A percentile compares a stretch with the other conserved stretches of the same genome.
These are phyloP conservation scores for Lipomyces kockii DNA, from an alignment of 805 yeast species.

Conservation along the genomic window DNA sequence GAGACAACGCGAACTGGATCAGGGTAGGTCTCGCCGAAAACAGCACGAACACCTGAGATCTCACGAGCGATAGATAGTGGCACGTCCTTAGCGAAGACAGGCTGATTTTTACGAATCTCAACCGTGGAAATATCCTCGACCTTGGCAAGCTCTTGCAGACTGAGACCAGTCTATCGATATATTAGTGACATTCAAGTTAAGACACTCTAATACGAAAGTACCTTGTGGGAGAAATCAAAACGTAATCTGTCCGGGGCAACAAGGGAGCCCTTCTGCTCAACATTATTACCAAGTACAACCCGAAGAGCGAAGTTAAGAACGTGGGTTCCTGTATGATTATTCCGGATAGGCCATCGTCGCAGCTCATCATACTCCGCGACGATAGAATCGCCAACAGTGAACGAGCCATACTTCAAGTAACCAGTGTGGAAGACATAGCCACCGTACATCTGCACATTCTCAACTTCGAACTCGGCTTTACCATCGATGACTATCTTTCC, in stretches of 20 bases:
- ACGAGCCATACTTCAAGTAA: slow-evolving; percentile 71
- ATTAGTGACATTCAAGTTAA: background rate
- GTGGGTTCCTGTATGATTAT: slow-evolving; percentile 98
- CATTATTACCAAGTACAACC: slow-evolving; percentile 80
- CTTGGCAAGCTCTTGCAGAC: slow-evolving; percentile 68
- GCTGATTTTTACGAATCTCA: slow-evolving; percentile 68
- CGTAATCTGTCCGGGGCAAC: slow-evolving; percentile 95
- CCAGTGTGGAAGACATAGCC: slow-evolving; percentile 98
- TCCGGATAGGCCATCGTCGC: slow-evolving; percentile 95
- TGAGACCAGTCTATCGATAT: slow-evolving; percentile 64
- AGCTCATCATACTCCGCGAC: slow-evolving; percentile 89
- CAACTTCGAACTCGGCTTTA: slow-evolving; percentile 81
- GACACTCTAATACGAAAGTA: background rate
- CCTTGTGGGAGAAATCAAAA: slow-evolving; percentile 91
- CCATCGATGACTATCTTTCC: slow-evolving; percentile 93
- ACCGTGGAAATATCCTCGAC: slow-evolving; percentile 78
- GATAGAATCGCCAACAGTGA: slow-evolving; percentile 69
- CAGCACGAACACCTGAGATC: slow-evolving; percentile 91
- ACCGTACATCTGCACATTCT: slow-evolving; percentile 88
- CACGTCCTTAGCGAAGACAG: slow-evolving; percentile 84
- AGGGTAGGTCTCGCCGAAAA: slow-evolving; percentile 98
- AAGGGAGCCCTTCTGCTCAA: slow-evolving; percentile 95
- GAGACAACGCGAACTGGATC: slow-evolving; percentile 98
- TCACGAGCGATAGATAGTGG: slow-evolving; percentile 70
- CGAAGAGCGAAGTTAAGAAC: slow-evolving; percentile 87